Evolutionary conservation across 176 grass and related monocot species (phyloP).

Genomic region (Oryza brachyantha): DNA sequence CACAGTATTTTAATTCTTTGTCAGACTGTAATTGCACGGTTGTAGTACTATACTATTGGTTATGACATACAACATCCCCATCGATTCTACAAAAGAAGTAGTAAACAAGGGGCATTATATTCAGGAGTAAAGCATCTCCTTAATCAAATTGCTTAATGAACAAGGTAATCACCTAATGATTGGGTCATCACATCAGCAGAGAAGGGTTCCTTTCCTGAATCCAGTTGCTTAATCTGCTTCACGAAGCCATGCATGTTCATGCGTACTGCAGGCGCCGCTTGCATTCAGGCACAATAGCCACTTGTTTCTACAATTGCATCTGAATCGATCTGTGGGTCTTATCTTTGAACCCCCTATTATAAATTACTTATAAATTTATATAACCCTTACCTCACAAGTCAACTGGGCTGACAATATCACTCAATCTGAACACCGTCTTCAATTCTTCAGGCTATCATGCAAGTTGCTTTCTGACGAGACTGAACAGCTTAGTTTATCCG

Average conservation of each 20-base stretch:
- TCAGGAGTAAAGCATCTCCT: conserved; percentile 7
- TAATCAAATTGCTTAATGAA: not conserved
- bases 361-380: not conserved
- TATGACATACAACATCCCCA: conserved; percentile 32
- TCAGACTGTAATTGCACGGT: not conserved
- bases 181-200: conserved; percentile 41
- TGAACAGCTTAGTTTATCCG: not conserved
- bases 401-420: conserved; percentile 17
- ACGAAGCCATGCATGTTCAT: conserved; percentile 14
- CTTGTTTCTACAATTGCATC: conserved; percentile 33
- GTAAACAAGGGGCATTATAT: not conserved
- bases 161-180: conserved; percentile 53
- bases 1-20: not conserved
- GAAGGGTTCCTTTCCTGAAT: conserved; percentile 8
- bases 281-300: not conserved
- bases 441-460: not conserved
- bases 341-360: conserved; percentile 24
- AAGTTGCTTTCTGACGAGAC: conserved; percentile 23
- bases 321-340: conserved; percentile 29
- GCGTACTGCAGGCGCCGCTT: not conserved
- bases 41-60: conserved; percentile 1
- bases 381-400: conserved; percentile 28
- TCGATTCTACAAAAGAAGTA: conserved; percentile 48
- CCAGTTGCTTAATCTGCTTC: conserved; percentile 10
- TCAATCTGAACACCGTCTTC: conserved; percentile 16